A percentile compares a stretch with the other conserved stretches of the same genome.
Evolutionary conservation across 2,329 filamentous ascomycete genomes (phyloP).

Genomic region (Aspergillus sp.): DNA sequence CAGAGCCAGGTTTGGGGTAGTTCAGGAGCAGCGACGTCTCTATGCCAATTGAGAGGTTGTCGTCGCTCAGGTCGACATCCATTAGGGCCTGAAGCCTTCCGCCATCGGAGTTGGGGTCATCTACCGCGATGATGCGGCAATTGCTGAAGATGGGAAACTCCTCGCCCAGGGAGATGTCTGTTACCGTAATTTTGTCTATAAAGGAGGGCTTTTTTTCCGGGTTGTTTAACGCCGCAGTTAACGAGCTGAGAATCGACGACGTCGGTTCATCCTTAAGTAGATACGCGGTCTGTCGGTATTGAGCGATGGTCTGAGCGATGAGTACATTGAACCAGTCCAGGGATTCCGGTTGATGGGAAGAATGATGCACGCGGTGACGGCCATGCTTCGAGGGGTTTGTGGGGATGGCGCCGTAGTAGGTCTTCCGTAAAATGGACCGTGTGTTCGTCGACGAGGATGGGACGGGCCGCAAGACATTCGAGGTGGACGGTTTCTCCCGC

Average conservation of each 20-base stretch:
- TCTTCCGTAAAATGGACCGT: conserved; percentile 78
- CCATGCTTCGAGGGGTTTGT: conserved; percentile 42
- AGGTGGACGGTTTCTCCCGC: conserved; percentile 53
- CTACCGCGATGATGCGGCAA: conserved; percentile 87
- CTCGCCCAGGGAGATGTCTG: conserved; percentile 89
- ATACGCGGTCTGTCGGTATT: conserved; percentile 88
- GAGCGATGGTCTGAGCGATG: conserved; percentile 92
- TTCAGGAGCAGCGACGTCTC: conserved; percentile 94
- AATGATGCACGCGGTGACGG: conserved; percentile 43
- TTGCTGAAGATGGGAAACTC: conserved; percentile 99
- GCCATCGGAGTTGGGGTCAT: conserved; percentile 57
- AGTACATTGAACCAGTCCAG: conserved; percentile 99
- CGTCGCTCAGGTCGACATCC: conserved; percentile 89
- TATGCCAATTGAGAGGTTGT: conserved; percentile 90
- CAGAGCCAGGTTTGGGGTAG: conserved; percentile 85
- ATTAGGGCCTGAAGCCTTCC: conserved; percentile 86
- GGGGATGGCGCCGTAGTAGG: conserved; percentile 76
- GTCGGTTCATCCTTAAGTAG: conserved; percentile 66
- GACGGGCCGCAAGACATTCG: conserved; percentile 69
- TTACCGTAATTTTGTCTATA: conserved; percentile 88
- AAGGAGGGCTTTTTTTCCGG: conserved; percentile 83
- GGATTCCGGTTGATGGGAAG: conserved; percentile 93
- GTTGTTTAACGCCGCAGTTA: conserved; percentile 87
- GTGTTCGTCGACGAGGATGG: conserved; percentile 84
- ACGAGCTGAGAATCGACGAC: conserved; percentile 70